A percentile compares a stretch with the other conserved stretches of the same genome.
phyloP scores from a whole-genome alignment of 1,284 basidiomycete genomes.

The Fomitiporia mediterranea region DNA sequence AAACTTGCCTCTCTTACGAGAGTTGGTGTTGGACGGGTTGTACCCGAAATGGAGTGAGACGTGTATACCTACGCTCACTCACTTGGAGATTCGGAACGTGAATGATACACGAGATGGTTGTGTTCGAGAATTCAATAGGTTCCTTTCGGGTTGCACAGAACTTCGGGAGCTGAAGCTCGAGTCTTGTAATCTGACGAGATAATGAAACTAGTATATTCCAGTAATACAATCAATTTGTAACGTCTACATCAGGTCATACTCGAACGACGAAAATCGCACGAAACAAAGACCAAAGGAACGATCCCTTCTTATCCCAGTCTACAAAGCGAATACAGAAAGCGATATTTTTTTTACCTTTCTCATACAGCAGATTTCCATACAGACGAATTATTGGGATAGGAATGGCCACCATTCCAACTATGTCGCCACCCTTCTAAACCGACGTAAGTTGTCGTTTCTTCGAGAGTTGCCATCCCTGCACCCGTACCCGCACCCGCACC shows the following conservation, averaged over 20 bases:
- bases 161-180: background rate
- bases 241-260: too few relatives aligned
- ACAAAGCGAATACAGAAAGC: too few relatives aligned
- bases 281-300: too few relatives aligned
- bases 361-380: background rate
- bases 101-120: background rate
- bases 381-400: background rate
- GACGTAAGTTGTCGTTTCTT: slow-evolving; percentile 1
- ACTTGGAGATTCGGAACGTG: background rate
- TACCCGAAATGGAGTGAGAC: background rate
- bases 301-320: too few relatives aligned
- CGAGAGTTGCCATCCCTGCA: background rate
- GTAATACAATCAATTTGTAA: too few relatives aligned
- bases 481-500: background rate
- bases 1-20: background rate
- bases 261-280: too few relatives aligned
- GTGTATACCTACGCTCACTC: background rate
- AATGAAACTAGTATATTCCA: too few relatives aligned
- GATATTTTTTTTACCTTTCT: background rate
- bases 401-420: background rate
- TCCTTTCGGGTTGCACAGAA: background rate
- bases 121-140: background rate
- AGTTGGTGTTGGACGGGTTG: slow-evolving; percentile 1
- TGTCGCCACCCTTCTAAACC: slow-evolving; percentile 6
- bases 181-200: too few relatives aligned